A percentile compares a stretch with the other conserved stretches of the same genome.
Evolutionary conservation across 768 basidiomycete species (phyloP).

Genomic region (Termitomyces sp.): DNA sequence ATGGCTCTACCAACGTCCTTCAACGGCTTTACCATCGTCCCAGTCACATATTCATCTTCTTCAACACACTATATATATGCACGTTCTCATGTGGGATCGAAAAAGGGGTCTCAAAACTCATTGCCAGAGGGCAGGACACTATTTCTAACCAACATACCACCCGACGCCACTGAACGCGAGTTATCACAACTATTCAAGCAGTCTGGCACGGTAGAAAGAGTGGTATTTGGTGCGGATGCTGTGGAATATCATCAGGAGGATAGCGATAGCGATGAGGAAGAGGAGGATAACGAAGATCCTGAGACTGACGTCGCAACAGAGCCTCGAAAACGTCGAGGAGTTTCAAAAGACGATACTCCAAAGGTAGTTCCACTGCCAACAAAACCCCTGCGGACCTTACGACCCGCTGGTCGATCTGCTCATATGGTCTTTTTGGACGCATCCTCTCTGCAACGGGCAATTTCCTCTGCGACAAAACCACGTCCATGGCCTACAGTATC

Average conservation of each 20-base stretch:
- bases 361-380: constrained; percentile 60
- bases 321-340: constrained; percentile 38
- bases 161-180: constrained; percentile 83
- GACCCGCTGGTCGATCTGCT: constrained; percentile 61
- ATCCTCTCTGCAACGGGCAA: constrained; percentile 65
- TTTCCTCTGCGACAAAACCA: constrained; percentile 50
- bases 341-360: constrained; percentile 38
- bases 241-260: constrained; percentile 38
- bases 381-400: constrained; percentile 48
- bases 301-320: constrained; percentile 26
- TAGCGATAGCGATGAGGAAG: constrained; percentile 38
- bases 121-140: constrained; percentile 65
- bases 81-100: constrained; percentile 57
- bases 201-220: constrained; percentile 74
- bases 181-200: constrained; percentile 72
- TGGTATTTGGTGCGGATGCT: constrained; percentile 57
- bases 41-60: constrained; percentile 37
- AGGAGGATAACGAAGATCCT: constrained; percentile 24
- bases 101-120: constrained; percentile 25
- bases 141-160: constrained; percentile 87
- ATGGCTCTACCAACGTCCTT: constrained; percentile 28
- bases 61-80: constrained; percentile 76
- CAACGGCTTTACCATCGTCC: constrained; percentile 48
- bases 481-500: constrained; percentile 58
- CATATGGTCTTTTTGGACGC: constrained; percentile 72